Percentiles rank a stretch among this genome's conserved stretches.
phyloP scores from a whole-genome alignment of 1,284 basidiomycete species.

The Wallemia hederae region DNA sequence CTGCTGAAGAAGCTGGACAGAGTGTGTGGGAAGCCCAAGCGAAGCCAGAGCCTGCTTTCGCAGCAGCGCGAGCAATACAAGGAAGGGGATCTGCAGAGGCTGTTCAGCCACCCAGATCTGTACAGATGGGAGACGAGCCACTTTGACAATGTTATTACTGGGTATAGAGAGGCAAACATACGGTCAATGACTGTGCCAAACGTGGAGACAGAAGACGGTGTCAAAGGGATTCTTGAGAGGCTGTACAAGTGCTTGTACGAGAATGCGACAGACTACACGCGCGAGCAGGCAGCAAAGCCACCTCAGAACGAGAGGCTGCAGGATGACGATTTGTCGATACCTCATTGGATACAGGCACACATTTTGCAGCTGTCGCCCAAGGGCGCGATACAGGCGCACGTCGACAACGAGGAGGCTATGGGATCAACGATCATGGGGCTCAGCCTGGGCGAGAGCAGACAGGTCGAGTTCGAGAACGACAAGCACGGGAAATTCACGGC shows the following conservation, averaged over 20 bases:
- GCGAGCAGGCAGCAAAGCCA: background rate
- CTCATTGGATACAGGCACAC: conserved; percentile 1
- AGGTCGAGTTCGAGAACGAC: background rate
- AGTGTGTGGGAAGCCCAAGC: background rate
- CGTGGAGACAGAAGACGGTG: background rate
- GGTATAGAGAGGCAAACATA: background rate
- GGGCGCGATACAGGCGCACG: conserved; percentile 3
- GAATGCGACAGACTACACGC: background rate
- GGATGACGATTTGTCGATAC: background rate
- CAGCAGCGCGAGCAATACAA: background rate
- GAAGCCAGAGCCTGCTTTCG: background rate
- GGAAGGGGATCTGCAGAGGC: background rate
- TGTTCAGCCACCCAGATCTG: background rate
- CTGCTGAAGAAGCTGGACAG: background rate
- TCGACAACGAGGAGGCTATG: conserved; percentile 4
- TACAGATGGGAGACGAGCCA: background rate
- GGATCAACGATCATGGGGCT: conserved; percentile 3
- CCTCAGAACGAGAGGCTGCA: background rate
- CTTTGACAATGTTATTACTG: background rate
- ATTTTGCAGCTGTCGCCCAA: conserved; percentile 3
- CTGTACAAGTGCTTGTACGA: background rate
- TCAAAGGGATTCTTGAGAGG: background rate
- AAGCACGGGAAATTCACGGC: background rate
- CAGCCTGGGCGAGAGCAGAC: conserved; percentile 4
- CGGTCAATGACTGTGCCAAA: background rate